Evolutionary conservation across 2,329 filamentous ascomycete species (phyloP), one percentile per base, ranked within the genome.

Genomic region (Microdochium paspali): DNA sequence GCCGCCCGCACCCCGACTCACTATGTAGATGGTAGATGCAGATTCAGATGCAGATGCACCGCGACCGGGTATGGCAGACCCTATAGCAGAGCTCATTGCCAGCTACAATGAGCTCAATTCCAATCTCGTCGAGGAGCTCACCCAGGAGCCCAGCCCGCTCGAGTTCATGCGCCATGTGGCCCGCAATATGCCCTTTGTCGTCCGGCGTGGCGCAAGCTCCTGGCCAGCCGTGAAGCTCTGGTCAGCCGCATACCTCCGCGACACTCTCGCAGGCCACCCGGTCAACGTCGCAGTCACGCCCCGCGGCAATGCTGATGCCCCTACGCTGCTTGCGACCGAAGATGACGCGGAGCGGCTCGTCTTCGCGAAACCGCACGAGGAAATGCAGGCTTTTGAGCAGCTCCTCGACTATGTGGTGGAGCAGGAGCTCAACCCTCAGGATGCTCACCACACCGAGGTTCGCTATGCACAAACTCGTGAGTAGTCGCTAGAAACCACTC

Each of bases 251-350:
- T 85, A 82, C 56, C 68, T 93, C 3, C 70, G 69, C 25, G 54
- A 70, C 2, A 66, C 68, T 0, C 72, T 93, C 56, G 65, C 64
- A 5, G 72, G 72, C 3, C 71, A 77, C 46, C 64, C 63, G 1
- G 83, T 93, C 46, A 87, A 87, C 54, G 85, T 91, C 48, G 86
- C 87, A 21, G 75, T 89, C 28, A 93, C 87, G n/a, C 85, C 86
- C 1, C 61, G 69, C 42, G 86, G 86, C 77, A 71, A 72, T 51
- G 73, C 73, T 58, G 79, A 69, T 69, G 77, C 70, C 56, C 81
- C 70, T 55, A 81, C 67, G 53, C 63, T 47, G 3, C 53, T 61
- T 21, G 39, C 5, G 9, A 54, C 5, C 35, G 47, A 31, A 10
- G 30, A 13, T 13, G 12, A 12, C 4, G n/a, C 21, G 35, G 40